These are phyloP conservation scores for Fusarium sp. DNA, from an alignment of 2,329 filamentous ascomycete species.

Conservation along the genomic window DNA sequence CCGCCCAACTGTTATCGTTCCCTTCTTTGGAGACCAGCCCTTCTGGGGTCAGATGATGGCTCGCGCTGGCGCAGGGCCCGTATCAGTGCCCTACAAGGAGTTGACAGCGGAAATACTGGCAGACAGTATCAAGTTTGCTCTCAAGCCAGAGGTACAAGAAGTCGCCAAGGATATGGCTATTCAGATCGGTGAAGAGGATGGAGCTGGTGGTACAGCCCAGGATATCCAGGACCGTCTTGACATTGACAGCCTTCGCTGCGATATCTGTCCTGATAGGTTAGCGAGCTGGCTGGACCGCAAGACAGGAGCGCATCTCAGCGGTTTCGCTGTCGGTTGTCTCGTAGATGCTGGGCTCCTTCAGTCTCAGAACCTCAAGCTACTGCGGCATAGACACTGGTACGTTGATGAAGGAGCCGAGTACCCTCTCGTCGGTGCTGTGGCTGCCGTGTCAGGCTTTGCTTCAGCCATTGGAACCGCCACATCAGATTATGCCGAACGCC, in stretches of 20 bases:
- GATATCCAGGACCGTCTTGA: conserved; percentile 66
- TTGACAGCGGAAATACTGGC: conserved; percentile 66
- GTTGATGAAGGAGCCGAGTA: conserved; percentile 72
- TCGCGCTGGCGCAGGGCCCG: conserved; percentile 67
- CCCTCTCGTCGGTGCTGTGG: conserved; percentile 71
- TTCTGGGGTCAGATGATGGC: conserved; percentile 74
- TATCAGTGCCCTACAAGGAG: conserved; percentile 65
- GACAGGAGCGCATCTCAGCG: conserved; percentile 65
- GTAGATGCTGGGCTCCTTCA: conserved; percentile 63
- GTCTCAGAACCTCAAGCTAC: conserved; percentile 66
- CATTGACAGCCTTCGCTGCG: conserved; percentile 65
- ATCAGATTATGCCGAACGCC: conserved; percentile 26
- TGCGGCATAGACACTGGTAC: conserved; percentile 62
- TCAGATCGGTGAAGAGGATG: conserved; percentile 63
- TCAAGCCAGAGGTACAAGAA: conserved; percentile 58
- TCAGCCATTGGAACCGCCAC: conserved; percentile 59
- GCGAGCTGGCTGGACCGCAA: conserved; percentile 70
- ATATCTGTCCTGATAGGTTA: conserved; percentile 63
- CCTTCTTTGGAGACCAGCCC: conserved; percentile 72
- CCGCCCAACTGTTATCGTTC: conserved; percentile 70
- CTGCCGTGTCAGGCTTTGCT: conserved; percentile 71
- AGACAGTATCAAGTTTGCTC: conserved; percentile 60
- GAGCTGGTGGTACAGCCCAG: conserved; percentile 59
- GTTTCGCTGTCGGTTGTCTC: conserved; percentile 68
- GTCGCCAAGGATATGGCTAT: conserved; percentile 55